Evolutionary conservation across 768 basidiomycete genomes (phyloP).

Genomic region (Suillus subalutaceus): DNA sequence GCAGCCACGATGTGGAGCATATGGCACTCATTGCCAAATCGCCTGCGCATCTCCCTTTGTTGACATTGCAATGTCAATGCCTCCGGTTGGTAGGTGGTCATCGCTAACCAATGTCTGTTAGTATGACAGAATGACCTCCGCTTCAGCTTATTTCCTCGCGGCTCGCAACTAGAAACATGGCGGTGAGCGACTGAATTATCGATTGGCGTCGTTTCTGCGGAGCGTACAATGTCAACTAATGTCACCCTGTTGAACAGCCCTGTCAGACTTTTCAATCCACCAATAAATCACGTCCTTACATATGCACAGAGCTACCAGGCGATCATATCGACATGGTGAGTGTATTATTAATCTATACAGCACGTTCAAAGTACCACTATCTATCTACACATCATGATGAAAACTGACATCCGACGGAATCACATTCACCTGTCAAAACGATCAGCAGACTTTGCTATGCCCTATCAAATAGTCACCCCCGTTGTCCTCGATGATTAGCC

Average conservation of each 20-base stretch:
- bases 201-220: not conserved
- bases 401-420: not conserved
- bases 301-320: not conserved
- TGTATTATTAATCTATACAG: not conserved
- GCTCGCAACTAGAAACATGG: not conserved
- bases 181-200: not conserved
- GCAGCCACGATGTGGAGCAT: not conserved
- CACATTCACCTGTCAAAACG: not conserved
- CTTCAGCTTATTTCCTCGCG: not conserved
- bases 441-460: not conserved
- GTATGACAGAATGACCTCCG: not conserved
- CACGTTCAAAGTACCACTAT: not conserved
- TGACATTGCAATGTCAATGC: not conserved
- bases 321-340: not conserved
- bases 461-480: not conserved
- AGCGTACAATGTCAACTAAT: not conserved
- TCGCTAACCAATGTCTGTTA: not conserved
- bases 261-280: not conserved
- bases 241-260: constrained; percentile 2
- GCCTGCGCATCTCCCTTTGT: not conserved
- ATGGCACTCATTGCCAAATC: too few relatives aligned
- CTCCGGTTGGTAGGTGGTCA: not conserved
- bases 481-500: not conserved
- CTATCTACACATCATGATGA: too few relatives aligned
- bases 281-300: not conserved